Conservation (phyloP, 2,329 filamentous ascomycete genomes). For the Coniochaeta sp. region DNA sequence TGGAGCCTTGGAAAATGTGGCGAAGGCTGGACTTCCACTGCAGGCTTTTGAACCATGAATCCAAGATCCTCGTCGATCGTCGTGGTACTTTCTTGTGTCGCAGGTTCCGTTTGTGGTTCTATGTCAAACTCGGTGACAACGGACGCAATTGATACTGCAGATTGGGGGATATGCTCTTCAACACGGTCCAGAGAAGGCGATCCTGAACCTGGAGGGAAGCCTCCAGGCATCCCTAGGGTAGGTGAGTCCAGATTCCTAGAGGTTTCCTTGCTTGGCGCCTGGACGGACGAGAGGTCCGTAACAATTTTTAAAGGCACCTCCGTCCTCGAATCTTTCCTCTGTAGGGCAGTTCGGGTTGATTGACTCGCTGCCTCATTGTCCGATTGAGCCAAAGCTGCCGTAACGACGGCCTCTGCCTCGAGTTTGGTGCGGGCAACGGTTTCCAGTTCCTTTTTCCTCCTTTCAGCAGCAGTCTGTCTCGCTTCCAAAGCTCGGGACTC, state of each 20-base stretch:
- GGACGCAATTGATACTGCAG: constrained; percentile 52
- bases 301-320: constrained; percentile 10
- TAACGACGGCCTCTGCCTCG: constrained; percentile 23
- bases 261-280: constrained; percentile 3
- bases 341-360: neutral
- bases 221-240: constrained; percentile 58
- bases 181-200: constrained; percentile 23
- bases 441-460: constrained; percentile 42
- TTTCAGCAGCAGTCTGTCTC: constrained; percentile 45
- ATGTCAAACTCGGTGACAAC: constrained; percentile 63
- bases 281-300: constrained; percentile 6
- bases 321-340: neutral
- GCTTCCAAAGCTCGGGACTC: constrained; percentile 59
- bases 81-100: constrained; percentile 22
- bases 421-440: constrained; percentile 34
- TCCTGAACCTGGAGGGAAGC: constrained; percentile 42
- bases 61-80: constrained; percentile 11
- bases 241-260: constrained; percentile 46
- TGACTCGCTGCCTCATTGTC: neutral
- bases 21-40: constrained; percentile 4
- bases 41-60: constrained; percentile 3
- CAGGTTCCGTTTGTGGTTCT: constrained; percentile 58
- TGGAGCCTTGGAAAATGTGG: constrained; percentile 19
- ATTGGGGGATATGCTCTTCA: constrained; percentile 37
- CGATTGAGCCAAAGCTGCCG: constrained; percentile 17